Conservation (phyloP, 768 basidiomycete species). For the Panaeolus cyanescens region DNA sequence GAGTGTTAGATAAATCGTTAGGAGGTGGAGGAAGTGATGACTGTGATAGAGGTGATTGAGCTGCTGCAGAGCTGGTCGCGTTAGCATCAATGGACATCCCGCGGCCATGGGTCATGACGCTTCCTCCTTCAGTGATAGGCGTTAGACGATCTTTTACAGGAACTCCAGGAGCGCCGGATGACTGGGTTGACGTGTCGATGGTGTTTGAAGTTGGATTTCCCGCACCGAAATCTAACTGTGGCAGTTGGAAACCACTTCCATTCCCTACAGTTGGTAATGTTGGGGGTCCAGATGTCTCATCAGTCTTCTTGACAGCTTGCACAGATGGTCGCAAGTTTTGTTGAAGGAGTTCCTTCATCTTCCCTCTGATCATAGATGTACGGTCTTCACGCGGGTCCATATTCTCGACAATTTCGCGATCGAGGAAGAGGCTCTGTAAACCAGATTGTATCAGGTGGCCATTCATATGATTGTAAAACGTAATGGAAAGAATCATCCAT, state of each 20-base stretch:
- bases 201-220: constrained; percentile 8
- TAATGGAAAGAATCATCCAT: constrained; percentile 13
- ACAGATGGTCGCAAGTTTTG: constrained; percentile 58
- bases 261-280: constrained; percentile 37
- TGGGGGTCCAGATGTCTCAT: constrained; percentile 25
- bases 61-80: neutral
- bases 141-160: constrained; percentile 42
- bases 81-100: constrained; percentile 23
- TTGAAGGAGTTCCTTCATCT: constrained; percentile 62
- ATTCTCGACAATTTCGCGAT: constrained; percentile 78
- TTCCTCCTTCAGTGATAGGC: constrained; percentile 65
- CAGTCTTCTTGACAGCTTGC: constrained; percentile 20
- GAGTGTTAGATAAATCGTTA: neutral
- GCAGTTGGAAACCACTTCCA: constrained; percentile 51
- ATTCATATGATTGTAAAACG: neutral
- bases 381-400: constrained; percentile 77
- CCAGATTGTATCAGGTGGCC: neutral
- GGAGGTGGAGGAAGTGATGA: neutral
- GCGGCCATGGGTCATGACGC: constrained; percentile 26
- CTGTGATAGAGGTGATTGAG: neutral
- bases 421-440: constrained; percentile 79
- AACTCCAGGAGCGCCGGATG: constrained; percentile 1
- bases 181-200: neutral
- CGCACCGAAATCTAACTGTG: constrained; percentile 53
- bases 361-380: constrained; percentile 68